Evolutionary conservation across 1,284 basidiomycete genomes (phyloP).

Genomic region (Irpex sp.): DNA sequence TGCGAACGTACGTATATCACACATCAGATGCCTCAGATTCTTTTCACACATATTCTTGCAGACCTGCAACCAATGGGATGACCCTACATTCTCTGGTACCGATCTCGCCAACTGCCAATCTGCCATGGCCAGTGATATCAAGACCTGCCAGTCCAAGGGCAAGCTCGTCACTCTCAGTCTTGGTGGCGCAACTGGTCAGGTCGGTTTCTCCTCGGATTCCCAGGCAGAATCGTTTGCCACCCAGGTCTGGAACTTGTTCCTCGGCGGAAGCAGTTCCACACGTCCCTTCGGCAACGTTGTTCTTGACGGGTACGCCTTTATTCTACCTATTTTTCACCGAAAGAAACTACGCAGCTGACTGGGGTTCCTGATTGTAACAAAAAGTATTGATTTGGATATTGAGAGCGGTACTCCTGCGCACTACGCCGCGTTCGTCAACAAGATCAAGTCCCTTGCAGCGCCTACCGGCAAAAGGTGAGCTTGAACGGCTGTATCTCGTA

Average conservation of each 20-base stretch:
- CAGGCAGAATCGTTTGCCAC: constrained; percentile 50
- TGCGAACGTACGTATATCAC: constrained; percentile 41
- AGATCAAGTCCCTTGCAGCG: constrained; percentile 41
- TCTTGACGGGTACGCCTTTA: constrained; percentile 50
- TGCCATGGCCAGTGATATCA: constrained; percentile 47
- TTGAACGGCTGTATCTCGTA: not conserved
- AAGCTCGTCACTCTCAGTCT: constrained; percentile 61
- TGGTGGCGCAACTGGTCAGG: constrained; percentile 54
- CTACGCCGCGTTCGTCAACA: constrained; percentile 52
- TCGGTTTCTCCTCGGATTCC: constrained; percentile 48
- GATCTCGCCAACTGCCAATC: constrained; percentile 48
- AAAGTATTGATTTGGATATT: constrained; percentile 58
- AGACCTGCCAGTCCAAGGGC: constrained; percentile 58
- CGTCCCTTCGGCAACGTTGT: constrained; percentile 59
- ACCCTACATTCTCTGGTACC: constrained; percentile 49
- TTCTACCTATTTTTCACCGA: constrained; percentile 2
- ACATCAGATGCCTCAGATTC: not conserved
- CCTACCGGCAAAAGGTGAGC: constrained; percentile 43
- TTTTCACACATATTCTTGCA: constrained; percentile 16
- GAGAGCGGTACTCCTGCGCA: constrained; percentile 52
- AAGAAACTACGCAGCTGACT: not conserved
- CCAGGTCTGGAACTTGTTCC: constrained; percentile 60
- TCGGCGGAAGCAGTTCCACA: constrained; percentile 48
- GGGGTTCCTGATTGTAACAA: not conserved
- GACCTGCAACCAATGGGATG: constrained; percentile 43